Evolutionary conservation across 2,329 filamentous ascomycete species (phyloP), one percentile per base, ranked within the genome.

Genomic region (Colletotrichum melonis): DNA sequence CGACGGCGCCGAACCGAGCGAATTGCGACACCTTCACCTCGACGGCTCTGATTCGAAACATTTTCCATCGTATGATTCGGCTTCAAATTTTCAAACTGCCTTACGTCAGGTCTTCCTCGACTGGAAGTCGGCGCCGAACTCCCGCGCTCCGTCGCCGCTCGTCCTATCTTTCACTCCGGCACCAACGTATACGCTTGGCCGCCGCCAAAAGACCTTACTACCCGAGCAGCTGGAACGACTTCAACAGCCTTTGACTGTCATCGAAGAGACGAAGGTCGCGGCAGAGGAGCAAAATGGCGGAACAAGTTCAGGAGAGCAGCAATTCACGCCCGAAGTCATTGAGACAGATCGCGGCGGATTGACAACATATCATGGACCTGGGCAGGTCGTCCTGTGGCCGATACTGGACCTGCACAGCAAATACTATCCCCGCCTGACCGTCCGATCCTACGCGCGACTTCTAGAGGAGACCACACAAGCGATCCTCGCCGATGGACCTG

Each of bases 331-430:
- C 3, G 85, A 89, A n/a, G 90, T 97, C 77, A 83, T 90, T 56
- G 88, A 92, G 78, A 93, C 94, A 16, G 89, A 91, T n/a, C 92
- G 97, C 67, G 97, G 97, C 74, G 97, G 97, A 0, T 91, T 97
- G 76, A 95, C 94, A 0, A 98, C 97, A 3, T 98, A 98, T 85
- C 97, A 99, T 81, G 97, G 96, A 0, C 97, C 96, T 0, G 96
- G 96, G 0, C 97, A 99, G 81, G 84, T 97, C 62, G 94, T 98
- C 46, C 91, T 95, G n/a, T 99, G 97, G 86, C 95, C 96, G 3
- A 90, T 98, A 63, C 81, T 97, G n/a, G 95, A 98, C 81, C 88
- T 98, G 69, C 90, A 90, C 67, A 87, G 89, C 7, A 79, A 82
- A 0, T 76, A 82, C 12, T 89, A 95, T 76, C 84, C 85, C 0